phyloP scores from a whole-genome alignment of 1,284 basidiomycete genomes.

The Heimioporus retisporus region DNA sequence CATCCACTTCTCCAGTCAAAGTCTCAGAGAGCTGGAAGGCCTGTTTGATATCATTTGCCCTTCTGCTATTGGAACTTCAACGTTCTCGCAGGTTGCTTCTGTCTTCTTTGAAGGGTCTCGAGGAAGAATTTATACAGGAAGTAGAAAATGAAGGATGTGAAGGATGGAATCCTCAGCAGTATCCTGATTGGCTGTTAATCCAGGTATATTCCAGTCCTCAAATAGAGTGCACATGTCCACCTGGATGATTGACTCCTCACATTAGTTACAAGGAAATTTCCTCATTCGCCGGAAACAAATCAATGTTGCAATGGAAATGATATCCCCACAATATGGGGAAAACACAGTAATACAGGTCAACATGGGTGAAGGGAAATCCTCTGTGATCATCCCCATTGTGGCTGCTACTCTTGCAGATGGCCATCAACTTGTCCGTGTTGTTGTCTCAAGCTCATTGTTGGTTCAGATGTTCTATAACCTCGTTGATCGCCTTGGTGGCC shows the following conservation, averaged over 20 bases:
- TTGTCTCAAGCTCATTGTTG: not conserved
- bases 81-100: slow-evolving; percentile 15
- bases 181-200: no score
- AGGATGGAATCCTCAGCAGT: no score
- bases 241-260: no score
- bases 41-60: slow-evolving; percentile 37
- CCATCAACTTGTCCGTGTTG: slow-evolving; percentile 1
- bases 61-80: slow-evolving; percentile 28
- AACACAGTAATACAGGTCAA: slow-evolving; percentile 3
- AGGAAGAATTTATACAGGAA: slow-evolving; percentile 31
- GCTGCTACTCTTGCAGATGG: not conserved
- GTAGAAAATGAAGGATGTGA: no score
- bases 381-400: slow-evolving; percentile 5
- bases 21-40: slow-evolving; percentile 38
- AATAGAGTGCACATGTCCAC: no score
- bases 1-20: slow-evolving; percentile 19
- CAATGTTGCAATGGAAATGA: not conserved
- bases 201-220: not conserved
- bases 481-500: slow-evolving; percentile 1
- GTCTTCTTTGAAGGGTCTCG: slow-evolving; percentile 5
- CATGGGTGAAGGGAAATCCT: not conserved
- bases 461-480: not conserved
- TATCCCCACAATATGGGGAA: no score
- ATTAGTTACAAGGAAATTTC: slow-evolving; percentile 48
- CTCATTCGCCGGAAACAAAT: not conserved